Base-by-base conservation (phyloP, 2,329 filamentous ascomycete genomes). In the Ceratocystis ficicola region DNA sequence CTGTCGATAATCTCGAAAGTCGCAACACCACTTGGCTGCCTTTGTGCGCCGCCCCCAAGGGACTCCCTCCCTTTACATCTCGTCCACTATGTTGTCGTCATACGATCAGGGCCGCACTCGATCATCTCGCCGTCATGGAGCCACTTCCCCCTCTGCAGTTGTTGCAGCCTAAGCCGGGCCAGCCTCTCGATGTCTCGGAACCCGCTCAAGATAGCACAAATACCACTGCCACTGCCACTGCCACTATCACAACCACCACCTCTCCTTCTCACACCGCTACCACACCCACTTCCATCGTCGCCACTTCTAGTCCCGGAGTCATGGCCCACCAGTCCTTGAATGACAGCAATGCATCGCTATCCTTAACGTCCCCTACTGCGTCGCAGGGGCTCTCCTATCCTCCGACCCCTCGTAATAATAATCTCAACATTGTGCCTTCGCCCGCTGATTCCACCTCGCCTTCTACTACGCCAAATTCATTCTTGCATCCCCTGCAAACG, bases 401-500 rank as follows among this genome's bases (percentile, higher is more conserved):
- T 46, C 67, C 64, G 32, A 64, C 55, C 44, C 64, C 59, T 62
- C 66, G 64, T 25, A 61, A 63, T 62, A 66, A 52, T 62, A 66
- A 52, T 48, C 65, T 55, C 46, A 64, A 57, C 60, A 30, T 66
- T 20, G 57, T 79, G 68, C 81, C 80, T 48, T 77, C 80, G 68
- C 77, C 84, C 10, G 83, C 83, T 28, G 77, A 80, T 67, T 83
- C 83, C 64, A 86, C 83, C 32, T 77, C 76, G 30, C 72, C 75
- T 59, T 71, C 77, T 50, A 77, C 78, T 66, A 67, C 62, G 12
- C 63, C 67, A 5, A 86, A 83, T 70, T 85, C 86, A 0, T 86
- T 83, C 71, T 75, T 89, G 65, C 87, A 90, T 71, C 86, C 87
- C 44, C 75, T 88, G 66, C 87, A 90, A 74, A 83, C 83, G 68